Evolutionary conservation across 164 flowering plant species (phyloP), one percentile per base, ranked within the genome.

Genomic region (Euptelea pleiosperma): DNA sequence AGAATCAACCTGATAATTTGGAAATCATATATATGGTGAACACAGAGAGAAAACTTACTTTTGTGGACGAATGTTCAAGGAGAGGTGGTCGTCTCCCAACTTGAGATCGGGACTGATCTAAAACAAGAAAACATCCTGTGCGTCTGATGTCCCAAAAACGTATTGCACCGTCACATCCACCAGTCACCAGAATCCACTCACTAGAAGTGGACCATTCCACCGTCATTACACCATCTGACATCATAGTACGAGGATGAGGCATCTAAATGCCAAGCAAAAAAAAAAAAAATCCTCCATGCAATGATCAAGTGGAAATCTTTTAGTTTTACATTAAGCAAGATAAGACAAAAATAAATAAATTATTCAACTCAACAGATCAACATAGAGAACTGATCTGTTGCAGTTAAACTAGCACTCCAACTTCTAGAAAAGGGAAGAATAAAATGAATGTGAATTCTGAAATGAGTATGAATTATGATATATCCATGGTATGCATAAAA

Each of bases 111-210:
- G 96, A 85, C 75, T 93, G 96, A 70, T 93, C 89, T 52, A 93
- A 70, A 58, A 93, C 87, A 62, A 52, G 87, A 70, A 81, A 88
- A 65, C 97, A 85, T 47, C 99, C 99, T 59, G 96, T 96, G 16
- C 89, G 87, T 71, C 99, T 84, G 33, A 93, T 93, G 73, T 93
- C 97, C 99, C 99, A 93, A 75, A 90, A 90, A 16, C 99, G 92
- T 66, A 93, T 86, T 8, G 99, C 99, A 63, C 99, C 99, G 75
- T 93, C 97, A 77, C 91, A 85, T 37, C 99, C 97, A 6, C 99
- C 99, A 3, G 96, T 93, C 33, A 82, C 58, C 67, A 93, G 72
- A 71, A 93, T 84, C 96, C 96, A 93, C 74, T 93, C 99, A 75
- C 85, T 90, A 34, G 99, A 88, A 36, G 71, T 76, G 34, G 99